Percentiles rank a stretch among this genome's conserved stretches.
Evolutionary conservation across 78 protist species (phyloP).

Genomic region (Anaeramoeba flamelloides): DNA sequence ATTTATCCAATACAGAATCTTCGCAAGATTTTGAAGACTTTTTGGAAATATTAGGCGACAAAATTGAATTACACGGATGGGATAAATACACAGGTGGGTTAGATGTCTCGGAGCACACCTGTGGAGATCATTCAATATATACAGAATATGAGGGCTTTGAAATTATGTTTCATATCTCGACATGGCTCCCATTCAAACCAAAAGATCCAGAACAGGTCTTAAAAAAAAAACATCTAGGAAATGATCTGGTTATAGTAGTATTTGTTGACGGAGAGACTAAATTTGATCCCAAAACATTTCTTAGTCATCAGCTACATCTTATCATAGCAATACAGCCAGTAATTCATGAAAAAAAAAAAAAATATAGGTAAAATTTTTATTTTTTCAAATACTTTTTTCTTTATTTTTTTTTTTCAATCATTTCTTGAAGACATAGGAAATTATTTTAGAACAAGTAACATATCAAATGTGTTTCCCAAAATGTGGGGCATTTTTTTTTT

Average conservation of each 20-base stretch:
- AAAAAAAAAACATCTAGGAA: slow-evolving; percentile 50
- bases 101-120: slow-evolving; percentile 9
- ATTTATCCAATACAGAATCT: slow-evolving; percentile 23
- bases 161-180: slow-evolving; percentile 51
- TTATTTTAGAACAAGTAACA: no score
- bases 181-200: slow-evolving; percentile 10
- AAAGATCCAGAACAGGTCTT: slow-evolving; percentile 30
- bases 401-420: no score
- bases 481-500: no score
- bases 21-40: slow-evolving; percentile 6
- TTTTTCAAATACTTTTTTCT: no score
- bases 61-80: slow-evolving; percentile 34
- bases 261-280: slow-evolving; percentile 29
- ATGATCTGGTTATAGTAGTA: slow-evolving; percentile 42
- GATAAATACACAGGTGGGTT: slow-evolving; percentile 43
- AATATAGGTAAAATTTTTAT: no score
- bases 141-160: slow-evolving; percentile 29
- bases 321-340: no score
- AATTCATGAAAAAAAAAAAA: no score
- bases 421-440: no score
- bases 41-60: slow-evolving; percentile 26
- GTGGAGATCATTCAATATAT: slow-evolving; percentile 28
- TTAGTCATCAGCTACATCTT: no score
- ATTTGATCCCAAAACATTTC: no score
- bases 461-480: no score